Conservation (phyloP, 2,329 filamentous ascomycete species). For the Neurospora sp. region DNA sequence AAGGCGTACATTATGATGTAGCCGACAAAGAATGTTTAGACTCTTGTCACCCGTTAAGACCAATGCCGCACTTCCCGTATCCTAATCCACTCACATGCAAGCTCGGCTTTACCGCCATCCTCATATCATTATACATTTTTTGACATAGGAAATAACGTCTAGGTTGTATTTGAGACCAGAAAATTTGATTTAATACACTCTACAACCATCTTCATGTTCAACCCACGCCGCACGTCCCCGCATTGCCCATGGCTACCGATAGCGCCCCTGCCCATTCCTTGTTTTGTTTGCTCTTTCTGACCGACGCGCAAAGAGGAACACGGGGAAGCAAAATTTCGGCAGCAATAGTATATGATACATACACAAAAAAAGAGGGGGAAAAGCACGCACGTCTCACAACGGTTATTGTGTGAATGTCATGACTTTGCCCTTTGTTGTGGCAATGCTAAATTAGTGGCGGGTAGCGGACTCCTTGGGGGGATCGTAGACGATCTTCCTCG, state of each 20-base stretch:
- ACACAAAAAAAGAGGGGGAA: conserved; percentile 23
- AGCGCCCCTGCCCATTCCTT: conserved; percentile 14
- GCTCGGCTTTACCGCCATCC: not conserved
- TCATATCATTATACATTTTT: not conserved
- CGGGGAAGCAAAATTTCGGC: conserved; percentile 15
- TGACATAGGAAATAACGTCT: conserved; percentile 16
- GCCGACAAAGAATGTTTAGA: not conserved
- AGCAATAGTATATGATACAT: conserved; percentile 24
- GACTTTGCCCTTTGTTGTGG: conserved; percentile 1
- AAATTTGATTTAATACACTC: conserved; percentile 42
- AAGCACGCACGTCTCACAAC: conserved; percentile 8
- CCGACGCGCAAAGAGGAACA: conserved; percentile 20
- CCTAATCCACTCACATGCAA: not conserved
- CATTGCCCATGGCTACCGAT: conserved; percentile 7
- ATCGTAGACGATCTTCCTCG: conserved; percentile 84
- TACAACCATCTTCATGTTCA: conserved; percentile 19
- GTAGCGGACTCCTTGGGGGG: conserved; percentile 50
- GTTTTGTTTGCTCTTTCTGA: conserved; percentile 17
- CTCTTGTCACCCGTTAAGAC: not conserved
- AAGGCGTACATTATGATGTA: not conserved
- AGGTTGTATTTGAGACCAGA: conserved; percentile 29
- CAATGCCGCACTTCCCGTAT: not conserved
- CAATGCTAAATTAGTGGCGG: conserved; percentile 33
- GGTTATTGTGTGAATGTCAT: conserved; percentile 26
- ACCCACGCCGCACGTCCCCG: conserved; percentile 12